Evolutionary conservation across 345 rosid species (phyloP).

Genomic region (Erysimum cheiranthoides): DNA sequence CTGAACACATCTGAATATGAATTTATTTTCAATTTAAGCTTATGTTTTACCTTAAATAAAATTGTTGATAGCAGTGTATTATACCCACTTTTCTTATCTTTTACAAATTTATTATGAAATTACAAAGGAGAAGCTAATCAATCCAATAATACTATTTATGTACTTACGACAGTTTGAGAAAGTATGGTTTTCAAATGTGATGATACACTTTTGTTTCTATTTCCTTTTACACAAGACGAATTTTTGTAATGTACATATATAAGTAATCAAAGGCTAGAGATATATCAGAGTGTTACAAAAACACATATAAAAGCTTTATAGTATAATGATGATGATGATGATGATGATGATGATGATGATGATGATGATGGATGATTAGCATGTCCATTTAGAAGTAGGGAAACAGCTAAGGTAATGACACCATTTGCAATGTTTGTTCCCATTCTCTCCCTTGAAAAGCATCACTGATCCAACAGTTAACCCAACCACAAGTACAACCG

Average conservation of each 20-base stretch:
- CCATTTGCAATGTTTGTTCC: constrained; percentile 92
- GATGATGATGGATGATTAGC: constrained; percentile 39
- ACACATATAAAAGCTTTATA: constrained; percentile 15
- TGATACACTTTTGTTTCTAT: constrained; percentile 34
- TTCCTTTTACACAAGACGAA: constrained; percentile 21
- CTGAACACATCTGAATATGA: too few species aligned
- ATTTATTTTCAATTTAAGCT: background rate
- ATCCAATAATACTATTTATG: background rate
- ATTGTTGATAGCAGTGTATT: background rate
- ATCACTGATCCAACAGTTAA: constrained; percentile 75
- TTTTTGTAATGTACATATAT: constrained; percentile 36
- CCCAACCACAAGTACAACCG: constrained; percentile 61
- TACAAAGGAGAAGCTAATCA: background rate
- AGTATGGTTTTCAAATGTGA: constrained; percentile 12
- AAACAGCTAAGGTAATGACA: constrained; percentile 94
- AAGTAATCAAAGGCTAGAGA: constrained; percentile 30
- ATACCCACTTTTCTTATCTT: background rate
- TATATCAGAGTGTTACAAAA: constrained; percentile 37
- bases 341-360: background rate
- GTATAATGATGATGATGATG: constrained; percentile 1
- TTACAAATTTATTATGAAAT: background rate
- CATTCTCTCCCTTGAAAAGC: constrained; percentile 87
- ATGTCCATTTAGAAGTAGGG: constrained; percentile 86
- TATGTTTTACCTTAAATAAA: background rate
- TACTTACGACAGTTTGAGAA: background rate